These are phyloP conservation scores for Pichia kluyveri DNA, from an alignment of 805 yeast species.

Conservation along the genomic window DNA sequence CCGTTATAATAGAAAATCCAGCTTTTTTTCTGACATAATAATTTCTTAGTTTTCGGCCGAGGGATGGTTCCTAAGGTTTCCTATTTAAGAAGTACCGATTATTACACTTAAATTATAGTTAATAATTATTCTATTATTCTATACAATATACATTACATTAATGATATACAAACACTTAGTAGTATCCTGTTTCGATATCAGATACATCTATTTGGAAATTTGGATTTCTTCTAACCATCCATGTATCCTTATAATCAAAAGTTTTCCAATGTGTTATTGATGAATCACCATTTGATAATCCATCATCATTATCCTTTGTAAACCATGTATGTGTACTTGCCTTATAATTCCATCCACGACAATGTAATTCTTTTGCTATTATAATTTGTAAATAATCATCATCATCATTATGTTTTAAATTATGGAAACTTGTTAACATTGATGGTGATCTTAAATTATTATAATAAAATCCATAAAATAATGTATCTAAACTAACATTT, in stretches of 20 bases:
- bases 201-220: constrained; percentile 25
- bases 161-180: neutral
- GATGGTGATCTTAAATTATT: constrained; percentile 26
- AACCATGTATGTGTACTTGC: constrained; percentile 74
- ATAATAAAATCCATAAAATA: constrained; percentile 89
- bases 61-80: too few relatives aligned
- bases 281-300: constrained; percentile 3
- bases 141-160: too few relatives aligned
- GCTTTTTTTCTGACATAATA: too few relatives aligned
- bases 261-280: constrained; percentile 41
- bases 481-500: constrained; percentile 76
- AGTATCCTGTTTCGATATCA: constrained; percentile 3
- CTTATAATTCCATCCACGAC: constrained; percentile 78
- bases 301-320: constrained; percentile 38
- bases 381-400: constrained; percentile 63
- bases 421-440: constrained; percentile 16
- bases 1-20: too few relatives aligned
- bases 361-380: constrained; percentile 72
- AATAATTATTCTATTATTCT: too few relatives aligned
- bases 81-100: too few relatives aligned
- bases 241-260: constrained; percentile 56
- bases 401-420: constrained; percentile 9
- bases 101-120: too few relatives aligned
- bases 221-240: constrained; percentile 40
- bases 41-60: too few relatives aligned